Base-by-base conservation (phyloP, 805 yeast species). In the Metschnikowia chrysomelidarum region DNA sequence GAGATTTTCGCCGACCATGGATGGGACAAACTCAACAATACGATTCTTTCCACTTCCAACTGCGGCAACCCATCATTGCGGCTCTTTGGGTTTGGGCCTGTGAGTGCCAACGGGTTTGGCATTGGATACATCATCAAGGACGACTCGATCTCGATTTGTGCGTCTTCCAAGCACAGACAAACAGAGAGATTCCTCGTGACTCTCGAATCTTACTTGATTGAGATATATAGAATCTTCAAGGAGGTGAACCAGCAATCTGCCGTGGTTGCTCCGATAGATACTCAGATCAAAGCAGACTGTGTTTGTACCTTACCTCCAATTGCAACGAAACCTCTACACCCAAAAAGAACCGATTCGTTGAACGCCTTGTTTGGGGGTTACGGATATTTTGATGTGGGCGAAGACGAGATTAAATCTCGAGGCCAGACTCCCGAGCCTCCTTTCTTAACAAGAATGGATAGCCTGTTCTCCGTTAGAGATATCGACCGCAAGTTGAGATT, bases 11-110 rank as follows among this genome's bases (percentile, higher is more conserved):
- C 85, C 1, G 95, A 88, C 58, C 67, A 76, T 7, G 95, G 96
- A 19, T 88, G 96, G 96, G 87, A 82, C 50, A 77, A 79, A 53
- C 62, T 88, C 40, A 87, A 87, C 60, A 84, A 80, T 47, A 82
- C 91, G 4, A 73, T 87, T 14, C 65, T 88, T 17, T 67, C 67
- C 36, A 57, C 61, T 19, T 77, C 80, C 3, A 76, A 76, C 51
- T 76, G 82, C 54, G 82, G 82, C 17, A 76, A 76, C 46, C 80
- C 81, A 2, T 73, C 81, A 0, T 59, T 76, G 35, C 62, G 77
- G 40, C 61, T 73, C 40, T 76, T 76, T 55, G 82, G 82, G 1
- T 74, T 76, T 35, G 78, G 81, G 3, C 82, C 82, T 1, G 76
- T 77, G 3, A 65, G 75, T 29, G 71, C 80, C 20, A 64, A 69